Evolutionary conservation across 148 eudicot species (phyloP), one percentile per base, ranked within the genome.

Genomic region (Mesembryanthemum crystallinum): DNA sequence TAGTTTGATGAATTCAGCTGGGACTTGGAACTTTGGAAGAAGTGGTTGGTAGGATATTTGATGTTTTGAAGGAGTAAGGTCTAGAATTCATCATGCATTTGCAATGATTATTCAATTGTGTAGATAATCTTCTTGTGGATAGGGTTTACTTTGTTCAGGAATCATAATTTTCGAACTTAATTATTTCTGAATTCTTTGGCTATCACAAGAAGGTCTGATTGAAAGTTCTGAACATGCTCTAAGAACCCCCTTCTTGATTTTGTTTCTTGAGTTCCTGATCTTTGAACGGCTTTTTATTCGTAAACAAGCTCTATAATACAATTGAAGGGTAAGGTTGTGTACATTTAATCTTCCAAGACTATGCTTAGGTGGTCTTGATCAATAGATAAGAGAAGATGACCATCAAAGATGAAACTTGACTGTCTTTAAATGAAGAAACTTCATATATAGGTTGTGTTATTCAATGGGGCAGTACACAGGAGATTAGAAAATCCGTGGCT

Each of bases 1-100:
- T 65, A 55, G 51, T 57, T 54, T 64, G 52, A 49, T 52, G 64
- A 67, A 57, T 76, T 76, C 47, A 65, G 64, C 54, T 67, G 54
- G 33, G 66, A 39, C 12, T 49, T 54, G 28, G 70, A 47, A 0
- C 51, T 27, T n/a, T 24, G 45, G 69, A 15, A 18, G 69, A 17
- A 47, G 45, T 42, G 30, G 45, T 17, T 47, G 49, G 61, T 49
- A 43, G 71, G 61, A 43, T 17, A 21, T 18, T n/a, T 39, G 12
- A 15, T 14, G 18, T 57, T 62, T 18, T 61, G 2, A 45, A 62
- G 27, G 51, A 45, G 1, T 11, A 20, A 61, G 28, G 27, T 58
- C 3, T 66, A 57, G n/a, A 67, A 67, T 42, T 27, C 11, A 2
- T 76, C 21, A 58, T 61, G 33, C 37, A 13, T 77, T 24, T 11